Evolutionary conservation across 345 rosid genomes (phyloP), one percentile per base, ranked within the genome.

Genomic region (Eucalyptus caleyi): DNA sequence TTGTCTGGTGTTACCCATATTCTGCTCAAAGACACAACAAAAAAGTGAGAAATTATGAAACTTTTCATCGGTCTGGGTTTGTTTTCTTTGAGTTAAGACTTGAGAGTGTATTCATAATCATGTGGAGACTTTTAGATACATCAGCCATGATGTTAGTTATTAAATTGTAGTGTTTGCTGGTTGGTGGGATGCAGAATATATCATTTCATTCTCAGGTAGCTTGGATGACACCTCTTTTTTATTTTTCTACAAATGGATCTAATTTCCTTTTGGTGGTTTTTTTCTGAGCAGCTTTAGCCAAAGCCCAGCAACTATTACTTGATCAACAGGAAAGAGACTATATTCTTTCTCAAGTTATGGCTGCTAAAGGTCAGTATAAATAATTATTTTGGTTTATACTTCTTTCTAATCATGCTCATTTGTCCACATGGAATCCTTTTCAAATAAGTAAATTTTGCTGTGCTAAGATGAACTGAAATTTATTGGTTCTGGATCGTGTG

Each of bases 301-400:
- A 98, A 92, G 99, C 99, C 56, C 99, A 98, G 72, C 97, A 96
- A 59, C 95, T 97, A 67, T 90, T 97, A 89, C 95, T 95, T 60
- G 94, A 97, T 89, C 92, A 96, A 90, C 96, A 98, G 92, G 99
- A 98, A 94, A 94, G 99, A 93, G 98, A 92, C 91, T 97, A 98
- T 91, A 69, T 98, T 92, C 97, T 97, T 91, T 92, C 92, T 67
- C 99, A 97, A 94, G 99, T 97, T 69, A 93, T 88, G 90, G 95
- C 98, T 88, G 99, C 99, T 21, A 98, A 96, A 96, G 98, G 99
- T 96, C 40, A 86, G 93, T 89, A 24, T 50, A 54, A 67, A 42
- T 54, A 40, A 42, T 89, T 82, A 56, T 82, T 16, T 83, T 42
- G 59, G 34, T 16, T 72, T 50, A 50, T 87, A 30, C 19, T 87